Evolutionary conservation across 495 filamentous ascomycete genomes (phyloP).

Genomic region (Antarctomyces pellizariae): DNA sequence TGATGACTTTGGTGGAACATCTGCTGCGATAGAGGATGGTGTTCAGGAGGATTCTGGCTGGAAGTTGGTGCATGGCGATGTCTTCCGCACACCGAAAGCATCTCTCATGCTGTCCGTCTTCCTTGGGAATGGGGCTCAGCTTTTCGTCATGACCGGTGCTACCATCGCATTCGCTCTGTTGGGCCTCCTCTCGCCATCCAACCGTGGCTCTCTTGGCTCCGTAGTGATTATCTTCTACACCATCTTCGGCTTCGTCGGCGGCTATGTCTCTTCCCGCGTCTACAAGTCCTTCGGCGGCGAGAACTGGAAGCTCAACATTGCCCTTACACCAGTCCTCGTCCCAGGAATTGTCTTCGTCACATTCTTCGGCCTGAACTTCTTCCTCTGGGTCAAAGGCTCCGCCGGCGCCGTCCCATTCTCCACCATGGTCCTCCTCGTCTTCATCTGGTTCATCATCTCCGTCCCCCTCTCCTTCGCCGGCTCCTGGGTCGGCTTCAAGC

Average conservation of each 20-base stretch:
- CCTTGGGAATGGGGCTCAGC: constrained; percentile 80
- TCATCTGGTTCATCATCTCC: constrained; percentile 92
- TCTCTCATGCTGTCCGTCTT: constrained; percentile 70
- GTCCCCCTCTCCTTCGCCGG: constrained; percentile 77
- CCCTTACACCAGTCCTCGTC: constrained; percentile 63
- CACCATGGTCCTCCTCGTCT: constrained; percentile 81
- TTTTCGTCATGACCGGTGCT: constrained; percentile 91
- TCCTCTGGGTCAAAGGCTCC: constrained; percentile 76
- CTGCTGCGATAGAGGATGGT: constrained; percentile 58
- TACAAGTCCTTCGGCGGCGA: constrained; percentile 90
- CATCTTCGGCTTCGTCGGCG: constrained; percentile 76
- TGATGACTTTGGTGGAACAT: constrained; percentile 59
- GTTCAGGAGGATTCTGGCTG: constrained; percentile 95
- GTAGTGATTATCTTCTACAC: constrained; percentile 85
- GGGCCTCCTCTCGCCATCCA: constrained; percentile 84
- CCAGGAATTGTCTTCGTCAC: constrained; percentile 66
- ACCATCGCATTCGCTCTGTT: constrained; percentile 86
- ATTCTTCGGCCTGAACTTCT: constrained; percentile 91
- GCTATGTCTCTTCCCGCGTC: constrained; percentile 66
- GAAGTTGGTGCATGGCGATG: constrained; percentile 95
- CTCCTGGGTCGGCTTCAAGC: constrained; percentile 74
- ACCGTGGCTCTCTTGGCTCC: constrained; percentile 77
- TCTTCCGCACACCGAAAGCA: constrained; percentile 70
- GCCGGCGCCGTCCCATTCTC: constrained; percentile 89
- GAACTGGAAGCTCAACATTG: constrained; percentile 81